Evolutionary conservation across 352 stramenopile genomes (phyloP), one percentile per base, ranked within the genome.

Genomic region (Pythium dissotocum): DNA sequence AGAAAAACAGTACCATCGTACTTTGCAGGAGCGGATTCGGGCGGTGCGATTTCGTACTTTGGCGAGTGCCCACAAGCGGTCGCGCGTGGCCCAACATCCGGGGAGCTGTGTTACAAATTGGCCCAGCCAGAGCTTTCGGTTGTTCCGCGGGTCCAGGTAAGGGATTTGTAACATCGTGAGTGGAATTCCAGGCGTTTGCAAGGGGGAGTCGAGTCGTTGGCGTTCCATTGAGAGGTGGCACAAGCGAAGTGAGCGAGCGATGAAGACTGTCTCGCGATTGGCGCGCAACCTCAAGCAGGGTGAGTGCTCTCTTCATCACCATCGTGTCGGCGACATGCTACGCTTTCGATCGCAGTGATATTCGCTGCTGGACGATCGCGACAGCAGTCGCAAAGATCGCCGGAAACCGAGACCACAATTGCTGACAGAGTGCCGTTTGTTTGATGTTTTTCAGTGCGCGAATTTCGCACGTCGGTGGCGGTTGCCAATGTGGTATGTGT

Each of bases 211-310:
- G 54, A 69, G 63, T 70, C 57, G 63, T 57, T 70, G 63, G 63
- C 49, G 63, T 70, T 70, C 63, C 56, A 63, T 58, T 46, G 42
- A 63, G 38, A 38, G 51, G 36, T 44, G 46, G 40, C 8, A 65
- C 35, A 49, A 33, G 4, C 32, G 40, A 56, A 59, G 16, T 46
- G 18, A 32, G 26, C 46, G n/a, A 28, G 49, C 21, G 12, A 74
- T 74, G 68, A 74, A 74, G 68, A 67, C 57, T 14, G 68, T 74
- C 57, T 48, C 68, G 68, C 68, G 68, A 16, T 59, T 74, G 32
- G 68, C 62, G 62, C 68, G 68, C 62, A 74, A 60, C 58, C 57
- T 74, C 58, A 70, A 74, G 68, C 68, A 74, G 42, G 68, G 68
- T 74, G 56, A 58, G 67, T 55, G 2, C 6, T 0, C 21, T 13